Evolutionary conservation across 2,329 filamentous ascomycete species (phyloP).

Genomic region (Simplicillium aogashimaense): DNA sequence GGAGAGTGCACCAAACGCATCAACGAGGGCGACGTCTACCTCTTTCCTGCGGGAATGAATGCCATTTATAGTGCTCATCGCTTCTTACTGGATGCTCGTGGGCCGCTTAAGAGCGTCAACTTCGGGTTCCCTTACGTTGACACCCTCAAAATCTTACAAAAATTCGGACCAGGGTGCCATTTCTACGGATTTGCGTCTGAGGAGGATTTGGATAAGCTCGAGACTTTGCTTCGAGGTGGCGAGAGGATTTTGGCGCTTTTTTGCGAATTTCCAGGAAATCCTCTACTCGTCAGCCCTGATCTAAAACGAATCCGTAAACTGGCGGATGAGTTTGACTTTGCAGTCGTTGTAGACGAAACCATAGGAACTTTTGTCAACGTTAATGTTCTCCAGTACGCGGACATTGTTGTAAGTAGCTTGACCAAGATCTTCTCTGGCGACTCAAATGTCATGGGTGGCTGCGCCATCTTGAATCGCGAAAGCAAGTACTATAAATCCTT

Average conservation of each 20-base stretch:
- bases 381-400: slow-evolving; percentile 79
- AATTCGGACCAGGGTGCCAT: slow-evolving; percentile 79
- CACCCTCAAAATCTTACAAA: slow-evolving; percentile 87
- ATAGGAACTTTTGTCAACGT: slow-evolving; percentile 95
- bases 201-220: slow-evolving; percentile 75
- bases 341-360: slow-evolving; percentile 88
- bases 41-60: slow-evolving; percentile 89
- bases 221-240: slow-evolving; percentile 57
- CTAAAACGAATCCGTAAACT: slow-evolving; percentile 69
- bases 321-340: slow-evolving; percentile 78
- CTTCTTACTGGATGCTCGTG: slow-evolving; percentile 55
- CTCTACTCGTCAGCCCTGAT: slow-evolving; percentile 76
- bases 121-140: slow-evolving; percentile 98
- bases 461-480: slow-evolving; percentile 53
- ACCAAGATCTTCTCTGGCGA: slow-evolving; percentile 98
- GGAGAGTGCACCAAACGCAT: slow-evolving; percentile 48
- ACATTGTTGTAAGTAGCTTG: slow-evolving; percentile 87
- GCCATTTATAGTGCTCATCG: slow-evolving; percentile 86
- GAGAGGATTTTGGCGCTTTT: slow-evolving; percentile 77
- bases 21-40: slow-evolving; percentile 76
- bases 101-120: slow-evolving; percentile 66
- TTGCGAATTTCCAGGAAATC: slow-evolving; percentile 92
- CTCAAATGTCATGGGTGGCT: slow-evolving; percentile 96
- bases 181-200: slow-evolving; percentile 80
- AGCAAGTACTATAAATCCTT: slow-evolving; percentile 60